A percentile compares a stretch with the other conserved stretches of the same genome.
These are phyloP conservation scores for Eucalyptus dawsonii DNA, from an alignment of 345 rosid species.

Conservation along the genomic window DNA sequence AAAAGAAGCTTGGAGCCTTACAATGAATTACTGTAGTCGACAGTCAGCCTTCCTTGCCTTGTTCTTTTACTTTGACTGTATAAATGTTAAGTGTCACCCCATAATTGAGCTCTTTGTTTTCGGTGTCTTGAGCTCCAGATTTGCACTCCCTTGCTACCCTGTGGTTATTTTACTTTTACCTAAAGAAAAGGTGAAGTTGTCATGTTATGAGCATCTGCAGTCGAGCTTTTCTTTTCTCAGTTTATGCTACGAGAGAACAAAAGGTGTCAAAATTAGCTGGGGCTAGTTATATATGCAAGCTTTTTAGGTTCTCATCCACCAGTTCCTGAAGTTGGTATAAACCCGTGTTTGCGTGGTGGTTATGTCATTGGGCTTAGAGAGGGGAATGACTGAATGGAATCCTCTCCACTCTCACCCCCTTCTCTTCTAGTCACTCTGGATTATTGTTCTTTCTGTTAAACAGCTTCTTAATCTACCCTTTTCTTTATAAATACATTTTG, in stretches of 20 bases:
- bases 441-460: background rate
- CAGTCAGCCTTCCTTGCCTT: background rate
- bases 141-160: background rate
- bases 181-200: background rate
- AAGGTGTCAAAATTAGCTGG: background rate
- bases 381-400: background rate
- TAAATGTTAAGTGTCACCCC: background rate
- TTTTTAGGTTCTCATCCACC: background rate
- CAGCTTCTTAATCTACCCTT: background rate
- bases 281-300: background rate
- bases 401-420: background rate
- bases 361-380: background rate
- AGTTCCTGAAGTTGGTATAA: background rate
- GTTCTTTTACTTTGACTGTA: background rate
- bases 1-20: background rate
- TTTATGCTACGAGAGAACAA: background rate
- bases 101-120: background rate
- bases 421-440: background rate
- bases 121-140: background rate
- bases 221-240: background rate
- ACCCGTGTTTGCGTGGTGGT: background rate
- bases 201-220: background rate
- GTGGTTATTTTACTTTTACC: background rate
- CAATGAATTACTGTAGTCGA: background rate
- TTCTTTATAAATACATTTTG: background rate